Conservation (phyloP, 208 protist species). For the Wallacemonas rigidus region DNA sequence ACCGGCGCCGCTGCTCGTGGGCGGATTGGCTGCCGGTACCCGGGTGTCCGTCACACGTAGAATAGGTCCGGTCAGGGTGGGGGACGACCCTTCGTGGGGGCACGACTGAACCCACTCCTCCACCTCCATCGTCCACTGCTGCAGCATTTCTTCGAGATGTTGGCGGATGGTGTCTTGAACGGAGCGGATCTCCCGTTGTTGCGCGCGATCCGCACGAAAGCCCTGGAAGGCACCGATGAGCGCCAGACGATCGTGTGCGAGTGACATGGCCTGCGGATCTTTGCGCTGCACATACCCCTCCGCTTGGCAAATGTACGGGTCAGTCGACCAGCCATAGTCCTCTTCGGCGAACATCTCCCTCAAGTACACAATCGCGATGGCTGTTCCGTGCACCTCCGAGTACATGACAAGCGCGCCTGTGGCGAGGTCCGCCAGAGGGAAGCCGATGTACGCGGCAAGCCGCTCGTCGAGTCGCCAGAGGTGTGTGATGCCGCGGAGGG, state of each 20-base stretch:
- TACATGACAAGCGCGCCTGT: conserved; percentile 47
- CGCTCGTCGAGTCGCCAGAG: conserved; percentile 73
- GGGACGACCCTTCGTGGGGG: conserved; percentile 11
- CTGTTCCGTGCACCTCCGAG: conserved; percentile 79
- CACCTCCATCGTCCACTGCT: conserved; percentile 62
- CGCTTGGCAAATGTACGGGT: conserved; percentile 54
- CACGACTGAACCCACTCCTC: conserved; percentile 18
- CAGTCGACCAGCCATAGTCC: conserved; percentile 60
- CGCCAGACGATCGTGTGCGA: conserved; percentile 65
- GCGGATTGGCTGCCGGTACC: conserved; percentile 17
- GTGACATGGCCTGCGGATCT: conserved; percentile 42
- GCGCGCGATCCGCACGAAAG: conserved; percentile 32
- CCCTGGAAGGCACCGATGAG: conserved; percentile 41
- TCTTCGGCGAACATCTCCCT: conserved; percentile 76
- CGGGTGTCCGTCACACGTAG: conserved; percentile 4
- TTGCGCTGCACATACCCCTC: conserved; percentile 49
- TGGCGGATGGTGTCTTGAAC: conserved; percentile 63
- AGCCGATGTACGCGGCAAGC: conserved; percentile 78
- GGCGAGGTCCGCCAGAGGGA: conserved; percentile 48
- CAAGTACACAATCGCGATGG: conserved; percentile 85
- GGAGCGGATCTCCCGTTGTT: conserved; percentile 63
- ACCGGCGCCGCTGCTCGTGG: conserved; percentile 1
- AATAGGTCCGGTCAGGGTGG: conserved; percentile 2
- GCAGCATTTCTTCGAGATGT: conserved; percentile 46
- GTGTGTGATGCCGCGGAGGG: conserved; percentile 81